These are phyloP conservation scores for Trypanosoma brucei DNA, from an alignment of 208 protist genomes.

Conservation along the genomic window DNA sequence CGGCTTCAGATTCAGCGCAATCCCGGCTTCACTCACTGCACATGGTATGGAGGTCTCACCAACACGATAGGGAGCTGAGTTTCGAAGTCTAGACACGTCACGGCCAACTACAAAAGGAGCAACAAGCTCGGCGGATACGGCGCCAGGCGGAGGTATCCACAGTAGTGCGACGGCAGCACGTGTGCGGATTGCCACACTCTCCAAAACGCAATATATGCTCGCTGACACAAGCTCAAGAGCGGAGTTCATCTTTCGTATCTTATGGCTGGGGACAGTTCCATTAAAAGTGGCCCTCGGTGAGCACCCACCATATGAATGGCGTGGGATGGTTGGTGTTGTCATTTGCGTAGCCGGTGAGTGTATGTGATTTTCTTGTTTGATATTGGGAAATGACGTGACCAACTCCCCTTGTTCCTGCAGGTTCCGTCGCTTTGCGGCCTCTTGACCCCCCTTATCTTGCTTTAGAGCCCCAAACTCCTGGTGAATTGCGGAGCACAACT, in stretches of 20 bases:
- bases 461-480: slow-evolving; percentile 62
- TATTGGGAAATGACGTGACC: neutral
- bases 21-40: slow-evolving; percentile 63
- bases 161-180: slow-evolving; percentile 65
- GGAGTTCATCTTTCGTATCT: slow-evolving; percentile 59
- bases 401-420: slow-evolving; percentile 11
- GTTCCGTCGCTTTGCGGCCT: slow-evolving; percentile 19
- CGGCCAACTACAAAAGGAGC: slow-evolving; percentile 84
- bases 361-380: neutral
- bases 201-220: slow-evolving; percentile 69
- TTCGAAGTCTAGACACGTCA: slow-evolving; percentile 48
- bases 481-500: slow-evolving; percentile 64
- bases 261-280: slow-evolving; percentile 49
- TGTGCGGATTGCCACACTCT: slow-evolving; percentile 75
- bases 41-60: slow-evolving; percentile 68
- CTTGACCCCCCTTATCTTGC: slow-evolving; percentile 16
- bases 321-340: slow-evolving; percentile 2
- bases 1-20: slow-evolving; percentile 78
- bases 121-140: slow-evolving; percentile 73
- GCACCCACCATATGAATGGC: neutral
- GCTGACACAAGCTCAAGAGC: slow-evolving; percentile 78
- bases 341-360: slow-evolving; percentile 2
- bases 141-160: slow-evolving; percentile 69
- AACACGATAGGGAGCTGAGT: slow-evolving; percentile 74
- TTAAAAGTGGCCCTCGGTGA: slow-evolving; percentile 48